These are phyloP conservation scores for Flaveria linearis DNA, from an alignment of 129 eudicot species.

Conservation along the genomic window DNA sequence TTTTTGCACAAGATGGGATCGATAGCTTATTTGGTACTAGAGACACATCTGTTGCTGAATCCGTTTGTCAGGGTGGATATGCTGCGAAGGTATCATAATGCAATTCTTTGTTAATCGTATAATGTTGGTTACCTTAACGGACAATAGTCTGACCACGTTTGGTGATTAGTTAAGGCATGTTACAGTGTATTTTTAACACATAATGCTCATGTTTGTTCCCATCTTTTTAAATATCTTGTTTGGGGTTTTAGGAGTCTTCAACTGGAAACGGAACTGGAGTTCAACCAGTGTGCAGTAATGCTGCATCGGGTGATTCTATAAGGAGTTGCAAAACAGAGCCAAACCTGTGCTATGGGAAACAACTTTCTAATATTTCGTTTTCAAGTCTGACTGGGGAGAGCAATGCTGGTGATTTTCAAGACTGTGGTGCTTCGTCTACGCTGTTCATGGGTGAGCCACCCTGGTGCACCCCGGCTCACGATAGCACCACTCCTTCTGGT, in stretches of 20 bases:
- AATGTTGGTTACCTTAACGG: neutral
- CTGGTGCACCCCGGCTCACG: constrained; percentile 62
- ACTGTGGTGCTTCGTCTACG: constrained; percentile 81
- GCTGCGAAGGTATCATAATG: constrained; percentile 54
- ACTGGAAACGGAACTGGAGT: constrained; percentile 37
- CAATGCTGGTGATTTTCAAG: constrained; percentile 82
- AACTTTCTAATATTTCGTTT: constrained; percentile 64
- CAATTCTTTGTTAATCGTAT: neutral
- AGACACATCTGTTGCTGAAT: constrained; percentile 32
- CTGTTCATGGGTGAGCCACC: constrained; percentile 79
- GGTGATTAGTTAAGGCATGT: neutral
- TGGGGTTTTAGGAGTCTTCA: constrained; percentile 51
- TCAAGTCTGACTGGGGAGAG: constrained; percentile 80
- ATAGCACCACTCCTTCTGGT: constrained; percentile 54
- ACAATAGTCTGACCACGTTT: neutral
- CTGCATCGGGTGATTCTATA: constrained; percentile 79
- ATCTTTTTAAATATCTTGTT: neutral
- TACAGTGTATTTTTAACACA: neutral
- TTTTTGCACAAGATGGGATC: constrained; percentile 71
- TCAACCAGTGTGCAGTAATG: constrained; percentile 75
- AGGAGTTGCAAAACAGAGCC: constrained; percentile 87
- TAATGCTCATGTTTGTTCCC: neutral
- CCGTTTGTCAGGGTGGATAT: constrained; percentile 1
- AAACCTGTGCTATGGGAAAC: constrained; percentile 48
- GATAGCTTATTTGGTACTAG: constrained; percentile 61